Percentiles rank a stretch among this genome's conserved stretches.
phyloP scores from a whole-genome alignment of 306 rosid genomes.

The Castanospermum australe region DNA sequence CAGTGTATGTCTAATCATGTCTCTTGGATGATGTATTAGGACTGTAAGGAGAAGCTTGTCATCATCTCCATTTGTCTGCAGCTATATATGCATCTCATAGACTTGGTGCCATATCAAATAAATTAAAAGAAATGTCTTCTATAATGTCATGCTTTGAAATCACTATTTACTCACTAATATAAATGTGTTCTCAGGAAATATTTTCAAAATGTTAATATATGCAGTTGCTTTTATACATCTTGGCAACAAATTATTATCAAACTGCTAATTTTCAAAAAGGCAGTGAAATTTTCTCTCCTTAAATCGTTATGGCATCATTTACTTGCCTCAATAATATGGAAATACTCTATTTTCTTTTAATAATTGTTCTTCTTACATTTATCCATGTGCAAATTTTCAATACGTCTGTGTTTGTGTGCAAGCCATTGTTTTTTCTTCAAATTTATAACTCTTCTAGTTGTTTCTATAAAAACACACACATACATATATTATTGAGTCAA shows the following conservation, averaged over 20 bases:
- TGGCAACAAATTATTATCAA: constrained; percentile 16
- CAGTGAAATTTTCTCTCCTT: constrained; percentile 11
- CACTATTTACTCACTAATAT: not conserved
- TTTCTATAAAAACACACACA: no score
- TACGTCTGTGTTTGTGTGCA: not conserved
- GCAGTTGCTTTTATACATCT: not conserved
- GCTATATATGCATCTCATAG: constrained; percentile 9
- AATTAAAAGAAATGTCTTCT: not conserved
- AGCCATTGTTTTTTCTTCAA: not conserved
- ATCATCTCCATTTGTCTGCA: not conserved
- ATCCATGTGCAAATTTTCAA: not conserved
- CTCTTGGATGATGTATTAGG: not conserved
- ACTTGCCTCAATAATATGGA: not conserved
- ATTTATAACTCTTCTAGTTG: not conserved
- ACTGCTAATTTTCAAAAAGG: not conserved
- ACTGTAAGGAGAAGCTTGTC: not conserved
- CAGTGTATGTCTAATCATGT: not conserved
- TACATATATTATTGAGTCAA: no score
- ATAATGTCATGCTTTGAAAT: not conserved
- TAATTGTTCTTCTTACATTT: not conserved
- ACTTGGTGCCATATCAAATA: not conserved
- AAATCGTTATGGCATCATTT: constrained; percentile 16
- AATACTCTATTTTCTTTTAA: not conserved
- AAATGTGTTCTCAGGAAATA: not conserved
- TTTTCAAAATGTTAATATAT: not conserved